Evolutionary conservation across 169 alveolate genomes (phyloP).

Genomic region (Babesia ovis): DNA sequence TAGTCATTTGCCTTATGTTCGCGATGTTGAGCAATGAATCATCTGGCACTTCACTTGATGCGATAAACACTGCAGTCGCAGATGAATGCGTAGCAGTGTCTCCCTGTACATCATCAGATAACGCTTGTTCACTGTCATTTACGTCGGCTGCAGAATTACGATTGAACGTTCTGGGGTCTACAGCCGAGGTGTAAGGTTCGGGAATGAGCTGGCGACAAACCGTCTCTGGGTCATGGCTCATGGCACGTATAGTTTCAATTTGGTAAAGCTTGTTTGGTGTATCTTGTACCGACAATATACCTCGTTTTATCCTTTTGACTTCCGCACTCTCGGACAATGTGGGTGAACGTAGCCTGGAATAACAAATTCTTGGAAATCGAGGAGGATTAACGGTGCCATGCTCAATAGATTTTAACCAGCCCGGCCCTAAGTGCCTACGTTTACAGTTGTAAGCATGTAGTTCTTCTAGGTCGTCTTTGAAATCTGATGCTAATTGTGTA

Average conservation of each 20-base stretch:
- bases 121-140: neutral
- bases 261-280: neutral
- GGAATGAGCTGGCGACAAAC: slow-evolving; percentile 24
- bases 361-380: slow-evolving; percentile 3
- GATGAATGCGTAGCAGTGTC: neutral
- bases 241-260: neutral
- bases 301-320: neutral
- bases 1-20: slow-evolving; percentile 2
- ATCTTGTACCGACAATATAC: neutral
- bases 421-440: neutral
- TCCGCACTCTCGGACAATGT: slow-evolving; percentile 1
- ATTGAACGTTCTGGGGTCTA: neutral
- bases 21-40: neutral
- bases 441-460: neutral
- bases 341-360: slow-evolving; percentile 2
- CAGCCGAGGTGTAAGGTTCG: neutral
- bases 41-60: neutral
- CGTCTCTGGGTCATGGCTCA: slow-evolving; percentile 18
- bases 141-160: neutral
- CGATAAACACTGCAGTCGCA: slow-evolving; percentile 6
- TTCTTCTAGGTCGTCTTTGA: neutral
- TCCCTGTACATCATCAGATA: neutral
- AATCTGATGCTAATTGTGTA: neutral
- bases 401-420: slow-evolving; percentile 22
- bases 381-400: neutral